These are phyloP conservation scores for Lentinula boryana DNA, from an alignment of 768 basidiomycete genomes.

Conservation along the genomic window DNA sequence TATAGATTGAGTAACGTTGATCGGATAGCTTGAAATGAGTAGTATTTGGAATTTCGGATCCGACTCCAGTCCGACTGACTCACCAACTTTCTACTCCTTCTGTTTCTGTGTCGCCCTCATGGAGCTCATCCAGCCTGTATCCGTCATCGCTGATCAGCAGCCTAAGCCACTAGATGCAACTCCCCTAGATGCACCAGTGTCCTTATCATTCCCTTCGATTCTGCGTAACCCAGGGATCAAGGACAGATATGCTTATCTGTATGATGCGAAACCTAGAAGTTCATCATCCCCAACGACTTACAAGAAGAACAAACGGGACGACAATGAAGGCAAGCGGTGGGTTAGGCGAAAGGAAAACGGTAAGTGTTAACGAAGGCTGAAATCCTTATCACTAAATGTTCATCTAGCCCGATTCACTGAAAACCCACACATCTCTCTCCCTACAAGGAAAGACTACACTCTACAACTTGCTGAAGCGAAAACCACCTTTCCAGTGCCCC, in stretches of 20 bases:
- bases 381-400: neutral
- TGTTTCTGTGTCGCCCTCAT: neutral
- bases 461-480: slow-evolving; percentile 35
- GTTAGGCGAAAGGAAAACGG: slow-evolving; percentile 73
- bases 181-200: slow-evolving; percentile 23
- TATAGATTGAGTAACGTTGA: too few relatives aligned
- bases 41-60: too few relatives aligned
- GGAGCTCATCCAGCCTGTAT: neutral
- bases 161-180: neutral
- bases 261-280: slow-evolving; percentile 11
- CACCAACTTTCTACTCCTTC: neutral
- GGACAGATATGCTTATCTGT: slow-evolving; percentile 50
- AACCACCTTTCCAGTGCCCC: slow-evolving; percentile 70
- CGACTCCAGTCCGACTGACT: too few relatives aligned
- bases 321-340: slow-evolving; percentile 77
- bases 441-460: slow-evolving; percentile 50
- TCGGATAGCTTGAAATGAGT: too few relatives aligned
- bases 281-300: slow-evolving; percentile 10
- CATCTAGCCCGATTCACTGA: slow-evolving; percentile 58
- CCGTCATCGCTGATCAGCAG: neutral
- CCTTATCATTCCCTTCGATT: slow-evolving; percentile 69
- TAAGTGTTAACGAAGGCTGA: slow-evolving; percentile 21
- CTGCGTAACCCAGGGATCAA: slow-evolving; percentile 53
- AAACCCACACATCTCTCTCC: slow-evolving; percentile 67
- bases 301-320: slow-evolving; percentile 45